Evolutionary conservation across 768 basidiomycete genomes (phyloP).

Genomic region (Mycena albidolilacea): DNA sequence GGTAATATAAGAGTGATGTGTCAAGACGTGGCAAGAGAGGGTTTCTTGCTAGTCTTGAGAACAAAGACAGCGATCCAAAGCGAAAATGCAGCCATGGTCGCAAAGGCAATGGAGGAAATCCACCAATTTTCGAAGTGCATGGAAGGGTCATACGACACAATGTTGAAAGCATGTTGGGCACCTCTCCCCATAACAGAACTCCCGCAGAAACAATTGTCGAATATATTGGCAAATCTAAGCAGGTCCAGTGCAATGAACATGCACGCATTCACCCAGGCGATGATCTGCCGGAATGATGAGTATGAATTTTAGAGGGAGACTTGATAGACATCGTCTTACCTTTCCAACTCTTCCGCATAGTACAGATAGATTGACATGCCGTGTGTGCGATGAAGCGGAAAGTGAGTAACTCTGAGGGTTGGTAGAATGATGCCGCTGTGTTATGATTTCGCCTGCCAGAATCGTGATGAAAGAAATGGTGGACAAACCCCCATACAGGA

Average conservation of each 20-base stretch:
- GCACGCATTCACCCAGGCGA: constrained; percentile 6
- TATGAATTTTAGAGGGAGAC: background rate
- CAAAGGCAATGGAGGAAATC: background rate
- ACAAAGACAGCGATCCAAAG: constrained; percentile 4
- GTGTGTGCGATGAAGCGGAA: no score
- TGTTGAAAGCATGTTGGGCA: background rate
- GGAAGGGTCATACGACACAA: background rate
- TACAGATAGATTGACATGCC: background rate
- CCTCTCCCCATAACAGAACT: background rate
- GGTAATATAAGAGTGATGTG: no score
- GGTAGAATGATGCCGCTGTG: constrained; percentile 5
- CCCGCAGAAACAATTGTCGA: constrained; percentile 9
- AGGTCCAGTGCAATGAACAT: background rate
- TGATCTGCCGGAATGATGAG: background rate
- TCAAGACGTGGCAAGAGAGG: background rate
- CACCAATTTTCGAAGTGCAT: background rate
- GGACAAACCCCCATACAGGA: constrained; percentile 3
- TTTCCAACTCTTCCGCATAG: constrained; percentile 10
- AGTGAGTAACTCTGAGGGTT: background rate
- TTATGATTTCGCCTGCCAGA: background rate
- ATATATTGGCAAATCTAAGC: background rate
- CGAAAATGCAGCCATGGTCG: background rate
- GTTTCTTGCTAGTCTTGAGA: background rate
- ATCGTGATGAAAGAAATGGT: constrained; percentile 4
- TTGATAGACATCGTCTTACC: background rate